These are phyloP conservation scores for Cydonia oblonga DNA, from an alignment of 331 rosid genomes.

Conservation along the genomic window DNA sequence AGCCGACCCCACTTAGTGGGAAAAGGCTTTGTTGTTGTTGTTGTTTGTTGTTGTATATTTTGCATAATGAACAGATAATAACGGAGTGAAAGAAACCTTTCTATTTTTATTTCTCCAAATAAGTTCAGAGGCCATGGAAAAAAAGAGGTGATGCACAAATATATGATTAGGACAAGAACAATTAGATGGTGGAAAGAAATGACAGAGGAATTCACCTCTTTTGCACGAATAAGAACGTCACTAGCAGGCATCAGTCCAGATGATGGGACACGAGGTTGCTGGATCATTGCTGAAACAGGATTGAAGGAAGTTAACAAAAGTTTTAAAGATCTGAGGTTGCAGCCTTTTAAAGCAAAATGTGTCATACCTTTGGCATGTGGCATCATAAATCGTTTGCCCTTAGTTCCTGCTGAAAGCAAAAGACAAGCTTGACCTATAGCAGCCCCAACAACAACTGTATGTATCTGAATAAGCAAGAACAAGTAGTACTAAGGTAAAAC, in stretches of 20 bases:
- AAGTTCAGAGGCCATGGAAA: neutral
- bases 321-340: constrained; percentile 1
- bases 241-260: constrained; percentile 92
- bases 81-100: neutral
- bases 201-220: constrained; percentile 53
- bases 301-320: neutral
- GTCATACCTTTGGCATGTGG: constrained; percentile 74
- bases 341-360: neutral
- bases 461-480: constrained; percentile 43
- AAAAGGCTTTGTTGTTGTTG: too few relatives aligned
- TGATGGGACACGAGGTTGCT: constrained; percentile 88
- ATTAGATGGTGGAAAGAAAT: neutral
- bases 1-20: too few relatives aligned
- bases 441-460: constrained; percentile 71
- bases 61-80: neutral
- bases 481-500: neutral
- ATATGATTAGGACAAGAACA: neutral
- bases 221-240: constrained; percentile 77
- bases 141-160: neutral
- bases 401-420: constrained; percentile 74
- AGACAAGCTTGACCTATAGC: constrained; percentile 91
- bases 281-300: constrained; percentile 78
- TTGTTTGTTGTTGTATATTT: too few relatives aligned
- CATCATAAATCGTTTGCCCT: constrained; percentile 68
- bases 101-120: neutral